phyloP scores from a whole-genome alignment of 2,329 filamentous ascomycete genomes.

The Fusarium goolgardi region DNA sequence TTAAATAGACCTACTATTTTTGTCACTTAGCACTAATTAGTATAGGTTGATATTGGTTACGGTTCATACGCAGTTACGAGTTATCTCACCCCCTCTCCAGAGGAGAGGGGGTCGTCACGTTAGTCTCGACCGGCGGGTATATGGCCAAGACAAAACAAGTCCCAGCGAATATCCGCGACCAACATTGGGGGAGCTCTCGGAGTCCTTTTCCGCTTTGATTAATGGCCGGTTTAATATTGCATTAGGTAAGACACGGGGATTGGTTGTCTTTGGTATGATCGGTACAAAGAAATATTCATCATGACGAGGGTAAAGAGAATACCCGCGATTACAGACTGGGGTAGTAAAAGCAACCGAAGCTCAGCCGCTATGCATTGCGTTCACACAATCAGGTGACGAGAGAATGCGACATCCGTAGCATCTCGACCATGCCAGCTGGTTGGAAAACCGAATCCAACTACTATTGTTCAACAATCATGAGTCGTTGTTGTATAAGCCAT shows the following conservation, averaged over 20 bases:
- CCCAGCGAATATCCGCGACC: neutral
- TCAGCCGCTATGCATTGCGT: neutral
- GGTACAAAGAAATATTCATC: conserved; percentile 2
- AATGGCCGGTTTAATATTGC: conserved; percentile 8
- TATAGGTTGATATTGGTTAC: too few relatives aligned
- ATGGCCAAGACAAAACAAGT: neutral
- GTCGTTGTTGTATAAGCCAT: conserved; percentile 4
- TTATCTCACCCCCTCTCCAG: too few relatives aligned
- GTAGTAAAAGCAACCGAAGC: neutral
- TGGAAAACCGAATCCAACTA: neutral
- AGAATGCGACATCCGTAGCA: neutral
- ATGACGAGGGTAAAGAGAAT: neutral
- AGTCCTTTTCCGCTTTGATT: conserved; percentile 15
- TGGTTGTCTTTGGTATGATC: conserved; percentile 7
- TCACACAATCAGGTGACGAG: neutral
- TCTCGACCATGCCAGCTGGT: neutral
- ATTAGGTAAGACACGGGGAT: conserved; percentile 18
- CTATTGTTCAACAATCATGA: neutral
- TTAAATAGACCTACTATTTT: too few relatives aligned
- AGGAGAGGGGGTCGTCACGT: too few relatives aligned
- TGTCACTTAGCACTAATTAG: too few relatives aligned
- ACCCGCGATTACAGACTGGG: neutral
- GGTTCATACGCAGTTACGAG: too few relatives aligned
- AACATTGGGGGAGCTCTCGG: conserved; percentile 37
- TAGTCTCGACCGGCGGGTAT: too few relatives aligned